Evolutionary conservation across 495 filamentous ascomycete species (phyloP).

Genomic region (Evernia prunastri): DNA sequence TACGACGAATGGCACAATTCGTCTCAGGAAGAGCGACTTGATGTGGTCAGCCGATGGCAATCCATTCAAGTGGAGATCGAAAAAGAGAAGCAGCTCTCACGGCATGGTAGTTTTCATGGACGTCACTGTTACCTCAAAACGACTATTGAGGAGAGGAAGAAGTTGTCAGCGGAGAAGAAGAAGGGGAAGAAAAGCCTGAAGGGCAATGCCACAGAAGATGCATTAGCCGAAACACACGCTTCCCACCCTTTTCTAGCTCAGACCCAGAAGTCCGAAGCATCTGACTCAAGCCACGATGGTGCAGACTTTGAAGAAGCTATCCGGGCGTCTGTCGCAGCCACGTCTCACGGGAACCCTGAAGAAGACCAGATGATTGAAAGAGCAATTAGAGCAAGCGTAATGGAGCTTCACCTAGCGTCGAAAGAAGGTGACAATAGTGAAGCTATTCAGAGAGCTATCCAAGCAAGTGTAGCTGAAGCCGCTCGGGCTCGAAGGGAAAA

Average conservation of each 20-base stretch:
- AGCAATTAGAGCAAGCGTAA: constrained; percentile 61
- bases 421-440: constrained; percentile 28
- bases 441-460: constrained; percentile 28
- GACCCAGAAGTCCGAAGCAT: not conserved
- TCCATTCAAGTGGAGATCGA: constrained; percentile 47
- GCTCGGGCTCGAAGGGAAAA: constrained; percentile 29
- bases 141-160: constrained; percentile 40
- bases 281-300: constrained; percentile 13
- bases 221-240: constrained; percentile 14
- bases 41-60: constrained; percentile 55
- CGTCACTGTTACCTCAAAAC: constrained; percentile 38
- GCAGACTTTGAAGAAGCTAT: constrained; percentile 65
- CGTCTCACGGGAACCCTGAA: constrained; percentile 57
- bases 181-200: constrained; percentile 22
- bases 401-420: constrained; percentile 46
- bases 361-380: constrained; percentile 63
- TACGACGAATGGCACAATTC: constrained; percentile 50
- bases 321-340: constrained; percentile 56
- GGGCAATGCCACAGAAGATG: constrained; percentile 15
- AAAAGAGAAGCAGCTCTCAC: constrained; percentile 32
- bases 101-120: constrained; percentile 24
- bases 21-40: constrained; percentile 47
- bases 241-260: constrained; percentile 11
- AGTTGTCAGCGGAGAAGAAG: constrained; percentile 33
- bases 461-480: constrained; percentile 34